Percentiles rank a stretch among this genome's conserved stretches.
phyloP scores from a whole-genome alignment of 169 alveolate genomes.

The Plasmodium inui region DNA sequence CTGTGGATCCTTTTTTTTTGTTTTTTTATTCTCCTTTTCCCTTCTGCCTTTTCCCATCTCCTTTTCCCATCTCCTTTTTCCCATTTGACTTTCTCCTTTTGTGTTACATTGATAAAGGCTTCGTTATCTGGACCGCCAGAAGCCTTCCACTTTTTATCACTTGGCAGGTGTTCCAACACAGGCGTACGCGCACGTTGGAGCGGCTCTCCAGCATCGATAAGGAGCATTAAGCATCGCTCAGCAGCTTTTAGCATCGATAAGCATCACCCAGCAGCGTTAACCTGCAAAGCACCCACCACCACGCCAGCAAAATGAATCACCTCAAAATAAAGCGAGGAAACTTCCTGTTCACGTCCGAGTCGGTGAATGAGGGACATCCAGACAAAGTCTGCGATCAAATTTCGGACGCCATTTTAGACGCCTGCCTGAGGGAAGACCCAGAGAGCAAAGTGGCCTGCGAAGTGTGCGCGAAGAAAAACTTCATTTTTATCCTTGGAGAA shows the following conservation, averaged over 20 bases:
- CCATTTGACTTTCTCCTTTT: too few species aligned
- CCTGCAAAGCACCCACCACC: not conserved
- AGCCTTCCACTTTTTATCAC: not conserved
- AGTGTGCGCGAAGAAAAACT: slow-evolving; percentile 95
- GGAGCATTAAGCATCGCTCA: not conserved
- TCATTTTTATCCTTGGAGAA: slow-evolving; percentile 98
- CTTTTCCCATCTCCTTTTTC: too few species aligned
- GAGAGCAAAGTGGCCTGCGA: slow-evolving; percentile 96
- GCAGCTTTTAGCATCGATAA: too few species aligned
- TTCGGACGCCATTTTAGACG: slow-evolving; percentile 99
- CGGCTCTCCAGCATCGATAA: not conserved
- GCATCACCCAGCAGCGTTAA: not conserved
- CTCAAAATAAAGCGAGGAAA: slow-evolving; percentile 78
- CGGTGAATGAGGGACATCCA: slow-evolving; percentile 99
- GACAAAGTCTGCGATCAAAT: slow-evolving; percentile 99
- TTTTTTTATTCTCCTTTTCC: not conserved
- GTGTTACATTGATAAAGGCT: not conserved
- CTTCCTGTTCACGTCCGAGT: slow-evolving; percentile 98
- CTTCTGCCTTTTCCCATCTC: not conserved
- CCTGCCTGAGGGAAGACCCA: slow-evolving; percentile 95
- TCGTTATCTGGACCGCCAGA: not conserved
- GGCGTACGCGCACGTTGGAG: not conserved
- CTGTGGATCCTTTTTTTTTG: not conserved
- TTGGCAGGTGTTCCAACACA: not conserved
- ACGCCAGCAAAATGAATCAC: slow-evolving; percentile 23